Evolutionary conservation across 2,329 filamentous ascomycete genomes (phyloP).

Genomic region (Aureobasidium sp.): DNA sequence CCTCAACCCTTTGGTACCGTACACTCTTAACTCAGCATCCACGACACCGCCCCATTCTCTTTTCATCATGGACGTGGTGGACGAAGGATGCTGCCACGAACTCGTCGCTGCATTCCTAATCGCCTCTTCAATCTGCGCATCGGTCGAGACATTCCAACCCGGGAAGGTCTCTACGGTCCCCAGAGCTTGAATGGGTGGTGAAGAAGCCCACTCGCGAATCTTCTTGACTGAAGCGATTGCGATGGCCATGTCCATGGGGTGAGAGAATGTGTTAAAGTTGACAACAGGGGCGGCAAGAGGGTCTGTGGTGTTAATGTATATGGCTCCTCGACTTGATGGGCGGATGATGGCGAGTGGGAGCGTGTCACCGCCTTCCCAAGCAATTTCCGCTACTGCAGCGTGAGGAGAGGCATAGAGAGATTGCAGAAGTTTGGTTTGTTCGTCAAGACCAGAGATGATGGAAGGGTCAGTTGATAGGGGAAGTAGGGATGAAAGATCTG

Average conservation of each 20-base stretch:
- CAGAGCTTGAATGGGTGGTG: constrained; percentile 23
- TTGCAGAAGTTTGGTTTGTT: constrained; percentile 43
- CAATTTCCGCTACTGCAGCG: constrained; percentile 39
- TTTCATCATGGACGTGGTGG: constrained; percentile 39
- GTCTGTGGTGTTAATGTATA: constrained; percentile 25
- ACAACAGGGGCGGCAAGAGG: constrained; percentile 27
- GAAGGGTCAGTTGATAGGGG: constrained; percentile 27
- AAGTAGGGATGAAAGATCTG: constrained; percentile 15
- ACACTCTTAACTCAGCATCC: constrained; percentile 31
- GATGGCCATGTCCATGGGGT: constrained; percentile 29
- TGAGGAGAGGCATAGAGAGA: constrained; percentile 26
- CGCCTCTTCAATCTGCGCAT: constrained; percentile 15
- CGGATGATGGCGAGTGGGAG: constrained; percentile 24
- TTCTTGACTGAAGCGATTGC: constrained; percentile 26
- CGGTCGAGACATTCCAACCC: constrained; percentile 16
- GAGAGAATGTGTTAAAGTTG: constrained; percentile 32
- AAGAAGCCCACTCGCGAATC: constrained; percentile 26
- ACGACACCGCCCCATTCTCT: constrained; percentile 40
- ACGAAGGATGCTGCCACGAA: constrained; percentile 1
- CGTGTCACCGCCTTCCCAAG: constrained; percentile 27
- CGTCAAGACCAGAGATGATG: constrained; percentile 36
- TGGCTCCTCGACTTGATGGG: constrained; percentile 26
- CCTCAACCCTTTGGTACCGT: constrained; percentile 32
- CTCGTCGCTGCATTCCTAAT: background rate
- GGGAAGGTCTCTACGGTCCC: constrained; percentile 24